A percentile compares a stretch with the other conserved stretches of the same genome.
Evolutionary conservation across 2,329 filamentous ascomycete genomes (phyloP).

Genomic region (Tolypocladium ophioglossoides): DNA sequence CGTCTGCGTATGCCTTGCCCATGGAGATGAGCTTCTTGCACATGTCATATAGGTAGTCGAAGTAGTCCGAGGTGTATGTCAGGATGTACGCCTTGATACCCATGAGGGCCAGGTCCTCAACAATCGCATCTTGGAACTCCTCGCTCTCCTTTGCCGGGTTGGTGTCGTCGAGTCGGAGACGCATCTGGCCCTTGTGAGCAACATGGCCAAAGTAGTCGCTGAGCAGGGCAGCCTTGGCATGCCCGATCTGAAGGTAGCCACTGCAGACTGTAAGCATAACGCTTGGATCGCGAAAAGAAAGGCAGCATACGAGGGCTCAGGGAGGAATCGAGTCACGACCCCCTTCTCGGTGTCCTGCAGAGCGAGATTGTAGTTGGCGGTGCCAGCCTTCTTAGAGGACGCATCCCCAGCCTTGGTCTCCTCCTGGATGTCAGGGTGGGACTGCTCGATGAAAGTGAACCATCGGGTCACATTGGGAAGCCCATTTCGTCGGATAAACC

Average conservation of each 20-base stretch:
- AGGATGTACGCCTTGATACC: constrained; percentile 81
- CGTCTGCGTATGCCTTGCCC: constrained; percentile 87
- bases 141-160: constrained; percentile 97
- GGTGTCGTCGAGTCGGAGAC: constrained; percentile 92
- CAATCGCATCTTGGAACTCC: constrained; percentile 88
- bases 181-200: constrained; percentile 81
- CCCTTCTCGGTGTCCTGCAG: constrained; percentile 77
- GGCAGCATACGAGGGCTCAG: constrained; percentile 69
- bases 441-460: constrained; percentile 78
- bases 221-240: constrained; percentile 85
- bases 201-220: constrained; percentile 97
- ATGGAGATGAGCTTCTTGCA: constrained; percentile 75
- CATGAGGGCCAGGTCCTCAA: constrained; percentile 84
- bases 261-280: constrained; percentile 16
- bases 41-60: constrained; percentile 81
- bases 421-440: constrained; percentile 63
- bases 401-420: constrained; percentile 61
- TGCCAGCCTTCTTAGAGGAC: constrained; percentile 66
- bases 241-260: constrained; percentile 89
- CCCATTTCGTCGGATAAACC: constrained; percentile 68
- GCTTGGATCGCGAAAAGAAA: background rate
- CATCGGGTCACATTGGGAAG: constrained; percentile 73
- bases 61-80: constrained; percentile 92
- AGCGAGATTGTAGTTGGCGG: constrained; percentile 72
- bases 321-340: constrained; percentile 85